Conservation (phyloP, 768 basidiomycete genomes). For the Tephrocybe rancida region DNA sequence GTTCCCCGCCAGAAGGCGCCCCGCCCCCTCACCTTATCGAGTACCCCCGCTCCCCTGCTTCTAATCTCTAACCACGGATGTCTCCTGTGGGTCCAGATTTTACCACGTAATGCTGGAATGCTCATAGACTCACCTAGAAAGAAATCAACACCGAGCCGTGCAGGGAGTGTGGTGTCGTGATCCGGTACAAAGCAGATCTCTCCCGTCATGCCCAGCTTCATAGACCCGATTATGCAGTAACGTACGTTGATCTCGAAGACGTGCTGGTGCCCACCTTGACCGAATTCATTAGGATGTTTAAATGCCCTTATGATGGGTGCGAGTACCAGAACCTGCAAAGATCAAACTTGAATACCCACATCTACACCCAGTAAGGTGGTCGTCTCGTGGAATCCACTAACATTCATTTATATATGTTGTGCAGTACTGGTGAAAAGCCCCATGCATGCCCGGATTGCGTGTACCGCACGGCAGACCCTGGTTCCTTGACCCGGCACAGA, state of each 20-base stretch:
- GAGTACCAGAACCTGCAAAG: slow-evolving; percentile 28
- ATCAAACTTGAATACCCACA: slow-evolving; percentile 33
- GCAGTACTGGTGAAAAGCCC: slow-evolving; percentile 30
- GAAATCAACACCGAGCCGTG: slow-evolving; percentile 21
- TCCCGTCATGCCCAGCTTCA: slow-evolving; percentile 22
- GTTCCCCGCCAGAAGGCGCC: not conserved
- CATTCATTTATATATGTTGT: not conserved
- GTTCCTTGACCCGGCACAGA: slow-evolving; percentile 31
- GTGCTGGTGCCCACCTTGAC: too few relatives aligned
- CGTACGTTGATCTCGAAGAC: slow-evolving; percentile 14
- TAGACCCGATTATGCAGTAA: slow-evolving; percentile 3
- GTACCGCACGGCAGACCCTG: slow-evolving; percentile 30
- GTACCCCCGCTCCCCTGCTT: not conserved
- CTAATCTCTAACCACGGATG: slow-evolving; percentile 7
- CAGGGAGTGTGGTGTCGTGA: slow-evolving; percentile 17
- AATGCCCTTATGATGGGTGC: slow-evolving; percentile 29
- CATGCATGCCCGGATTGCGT: slow-evolving; percentile 27
- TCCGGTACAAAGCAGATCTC: slow-evolving; percentile 22
- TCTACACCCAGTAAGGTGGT: slow-evolving; percentile 28
- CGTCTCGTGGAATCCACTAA: not conserved
- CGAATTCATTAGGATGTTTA: slow-evolving; percentile 27
- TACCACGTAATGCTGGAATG: not conserved
- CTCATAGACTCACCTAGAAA: slow-evolving; percentile 9
- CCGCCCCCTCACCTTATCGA: not conserved
- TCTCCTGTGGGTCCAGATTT: slow-evolving; percentile 10